Percentiles rank a stretch among this genome's conserved stretches.
phyloP scores from a whole-genome alignment of 75 land plant genomes.

The Isoetes taiwanensis region DNA sequence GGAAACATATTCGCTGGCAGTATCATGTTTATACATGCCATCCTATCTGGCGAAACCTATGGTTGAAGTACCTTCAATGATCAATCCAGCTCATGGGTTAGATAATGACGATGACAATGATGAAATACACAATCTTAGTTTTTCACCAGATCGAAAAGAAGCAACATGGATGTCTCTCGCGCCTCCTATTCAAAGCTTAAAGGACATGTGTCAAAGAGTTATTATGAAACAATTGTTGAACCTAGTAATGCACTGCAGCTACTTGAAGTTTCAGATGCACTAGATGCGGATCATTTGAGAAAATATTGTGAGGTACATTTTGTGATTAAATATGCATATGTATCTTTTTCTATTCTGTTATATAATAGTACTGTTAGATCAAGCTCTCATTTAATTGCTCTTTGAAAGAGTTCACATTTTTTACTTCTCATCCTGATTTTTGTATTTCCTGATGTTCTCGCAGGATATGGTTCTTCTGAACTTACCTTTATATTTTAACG shows the following conservation, averaged over 20 bases:
- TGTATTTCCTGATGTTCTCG: no score
- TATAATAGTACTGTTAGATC: no score
- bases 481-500: slow-evolving; percentile 71
- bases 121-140: no score
- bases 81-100: slow-evolving; percentile 29
- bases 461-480: slow-evolving; percentile 84
- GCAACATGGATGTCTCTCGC: background rate
- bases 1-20: slow-evolving; percentile 67
- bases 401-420: background rate
- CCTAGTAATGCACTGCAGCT: slow-evolving; percentile 76
- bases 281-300: slow-evolving; percentile 60
- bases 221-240: slow-evolving; percentile 64
- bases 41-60: slow-evolving; percentile 21
- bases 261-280: slow-evolving; percentile 84
- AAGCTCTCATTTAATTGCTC: no score
- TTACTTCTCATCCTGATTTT: slow-evolving; percentile 3
- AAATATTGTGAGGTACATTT: slow-evolving; percentile 71
- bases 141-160: no score
- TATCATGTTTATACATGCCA: slow-evolving; percentile 67
- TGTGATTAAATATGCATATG: background rate
- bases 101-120: slow-evolving; percentile 32
- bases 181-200: slow-evolving; percentile 48
- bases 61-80: no score
- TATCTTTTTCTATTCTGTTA: background rate
- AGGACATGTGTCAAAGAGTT: slow-evolving; percentile 76